A percentile compares a stretch with the other conserved stretches of the same genome.
phyloP scores from a whole-genome alignment of 495 filamentous ascomycete genomes.

The Darksidea phi region DNA sequence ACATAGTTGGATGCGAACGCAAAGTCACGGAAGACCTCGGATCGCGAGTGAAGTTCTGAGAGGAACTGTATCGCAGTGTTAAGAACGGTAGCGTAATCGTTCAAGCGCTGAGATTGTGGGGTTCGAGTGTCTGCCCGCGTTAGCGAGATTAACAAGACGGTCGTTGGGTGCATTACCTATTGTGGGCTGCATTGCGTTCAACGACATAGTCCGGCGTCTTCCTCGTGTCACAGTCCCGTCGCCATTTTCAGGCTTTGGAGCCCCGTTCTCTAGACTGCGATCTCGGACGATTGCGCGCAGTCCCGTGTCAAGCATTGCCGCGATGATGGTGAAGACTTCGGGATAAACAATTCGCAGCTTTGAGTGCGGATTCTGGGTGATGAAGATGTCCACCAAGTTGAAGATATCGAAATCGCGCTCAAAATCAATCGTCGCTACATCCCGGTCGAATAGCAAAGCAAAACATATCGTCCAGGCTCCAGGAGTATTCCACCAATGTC shows the following conservation, averaged over 20 bases:
- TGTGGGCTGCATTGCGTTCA: slow-evolving; percentile 24
- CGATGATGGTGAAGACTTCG: slow-evolving; percentile 76
- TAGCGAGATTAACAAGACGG: background rate
- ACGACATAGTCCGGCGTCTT: slow-evolving; percentile 31
- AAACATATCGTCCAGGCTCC: slow-evolving; percentile 87
- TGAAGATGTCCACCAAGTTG: slow-evolving; percentile 69
- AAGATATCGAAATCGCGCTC: slow-evolving; percentile 70
- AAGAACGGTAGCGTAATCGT: slow-evolving; percentile 50
- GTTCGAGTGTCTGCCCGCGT: slow-evolving; percentile 21
- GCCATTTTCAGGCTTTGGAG: slow-evolving; percentile 9
- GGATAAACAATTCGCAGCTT: slow-evolving; percentile 65
- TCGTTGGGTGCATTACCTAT: slow-evolving; percentile 11
- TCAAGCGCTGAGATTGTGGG: slow-evolving; percentile 28
- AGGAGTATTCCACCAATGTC: slow-evolving; percentile 84
- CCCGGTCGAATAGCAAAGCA: slow-evolving; percentile 79
- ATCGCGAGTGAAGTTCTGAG: slow-evolving; percentile 70
- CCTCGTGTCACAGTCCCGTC: slow-evolving; percentile 14
- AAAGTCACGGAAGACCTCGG: slow-evolving; percentile 74
- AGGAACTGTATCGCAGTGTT: slow-evolving; percentile 76
- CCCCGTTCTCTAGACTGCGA: slow-evolving; percentile 49
- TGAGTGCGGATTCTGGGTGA: slow-evolving; percentile 49
- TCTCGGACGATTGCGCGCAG: slow-evolving; percentile 64
- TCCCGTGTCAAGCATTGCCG: slow-evolving; percentile 83
- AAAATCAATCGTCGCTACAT: slow-evolving; percentile 72
- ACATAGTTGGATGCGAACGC: slow-evolving; percentile 73